phyloP scores from a whole-genome alignment of 345 rosid species.

The Viola odorata region DNA sequence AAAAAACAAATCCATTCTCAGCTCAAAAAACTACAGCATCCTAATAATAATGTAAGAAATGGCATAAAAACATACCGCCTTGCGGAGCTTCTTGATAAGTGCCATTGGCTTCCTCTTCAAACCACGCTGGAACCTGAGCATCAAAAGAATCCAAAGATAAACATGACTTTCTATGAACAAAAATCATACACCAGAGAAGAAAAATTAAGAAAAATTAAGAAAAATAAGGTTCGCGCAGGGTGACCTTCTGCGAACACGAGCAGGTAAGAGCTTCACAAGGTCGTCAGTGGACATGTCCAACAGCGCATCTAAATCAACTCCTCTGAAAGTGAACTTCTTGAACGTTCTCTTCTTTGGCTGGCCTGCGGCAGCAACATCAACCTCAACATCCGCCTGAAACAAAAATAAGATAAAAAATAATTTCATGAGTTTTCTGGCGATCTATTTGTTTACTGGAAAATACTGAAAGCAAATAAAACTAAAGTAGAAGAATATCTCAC shows the following conservation, averaged over 20 bases:
- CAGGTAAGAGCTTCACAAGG: conserved; percentile 83
- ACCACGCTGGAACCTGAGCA: conserved; percentile 78
- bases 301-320: conserved; percentile 72
- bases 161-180: not conserved
- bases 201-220: not conserved
- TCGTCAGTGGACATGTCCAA: conserved; percentile 94
- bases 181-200: no score
- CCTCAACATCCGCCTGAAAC: conserved; percentile 40
- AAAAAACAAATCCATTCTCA: no score
- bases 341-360: conserved; percentile 68
- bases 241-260: conserved; percentile 97
- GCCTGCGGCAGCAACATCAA: conserved; percentile 35
- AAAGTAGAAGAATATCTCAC: not conserved
- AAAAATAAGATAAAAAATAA: not conserved
- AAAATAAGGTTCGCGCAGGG: not conserved
- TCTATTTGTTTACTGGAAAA: not conserved
- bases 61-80: conserved; percentile 17
- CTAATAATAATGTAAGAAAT: no score
- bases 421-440: not conserved
- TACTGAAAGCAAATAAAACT: not conserved
- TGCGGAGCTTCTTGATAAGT: conserved; percentile 34
- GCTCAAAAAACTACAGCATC: no score
- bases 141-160: not conserved
- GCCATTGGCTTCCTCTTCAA: conserved; percentile 44
- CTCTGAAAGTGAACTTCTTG: conserved; percentile 69